phyloP scores from a whole-genome alignment of 768 basidiomycete genomes.

The Crepidotus variabilis region DNA sequence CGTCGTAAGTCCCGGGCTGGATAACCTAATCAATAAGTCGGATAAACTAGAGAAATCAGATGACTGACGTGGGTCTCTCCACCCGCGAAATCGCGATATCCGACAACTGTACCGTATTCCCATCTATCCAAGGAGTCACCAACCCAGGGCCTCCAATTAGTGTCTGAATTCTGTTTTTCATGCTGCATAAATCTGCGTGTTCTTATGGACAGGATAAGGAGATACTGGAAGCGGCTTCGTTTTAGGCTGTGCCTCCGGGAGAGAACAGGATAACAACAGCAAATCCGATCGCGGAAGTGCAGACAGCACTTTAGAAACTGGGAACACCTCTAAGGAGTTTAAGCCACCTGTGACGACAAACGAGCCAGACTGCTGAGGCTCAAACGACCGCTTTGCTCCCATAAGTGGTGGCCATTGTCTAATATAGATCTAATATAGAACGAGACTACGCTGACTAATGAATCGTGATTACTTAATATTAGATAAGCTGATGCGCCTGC shows the following conservation, averaged over 20 bases:
- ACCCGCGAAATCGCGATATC: slow-evolving; percentile 59
- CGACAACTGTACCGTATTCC: slow-evolving; percentile 46
- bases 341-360: slow-evolving; percentile 40
- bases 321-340: slow-evolving; percentile 27
- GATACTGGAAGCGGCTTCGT: slow-evolving; percentile 53
- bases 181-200: slow-evolving; percentile 46
- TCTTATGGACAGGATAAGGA: slow-evolving; percentile 52
- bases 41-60: slow-evolving; percentile 9
- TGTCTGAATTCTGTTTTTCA: slow-evolving; percentile 25
- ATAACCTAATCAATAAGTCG: not conserved
- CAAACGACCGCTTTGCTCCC: slow-evolving; percentile 10
- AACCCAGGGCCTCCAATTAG: slow-evolving; percentile 48
- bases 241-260: slow-evolving; percentile 17
- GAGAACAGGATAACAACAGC: slow-evolving; percentile 35
- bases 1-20: slow-evolving; percentile 68
- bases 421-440: no score
- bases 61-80: slow-evolving; percentile 44
- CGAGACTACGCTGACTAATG: no score
- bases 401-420: slow-evolving; percentile 24
- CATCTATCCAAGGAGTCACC: slow-evolving; percentile 54
- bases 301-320: slow-evolving; percentile 44
- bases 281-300: slow-evolving; percentile 60
- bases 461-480: no score
- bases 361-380: slow-evolving; percentile 25
- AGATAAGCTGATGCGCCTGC: no score